Evolutionary conservation across 345 rosid genomes (phyloP), one percentile per base, ranked within the genome.

Genomic region (Populus simonii): DNA sequence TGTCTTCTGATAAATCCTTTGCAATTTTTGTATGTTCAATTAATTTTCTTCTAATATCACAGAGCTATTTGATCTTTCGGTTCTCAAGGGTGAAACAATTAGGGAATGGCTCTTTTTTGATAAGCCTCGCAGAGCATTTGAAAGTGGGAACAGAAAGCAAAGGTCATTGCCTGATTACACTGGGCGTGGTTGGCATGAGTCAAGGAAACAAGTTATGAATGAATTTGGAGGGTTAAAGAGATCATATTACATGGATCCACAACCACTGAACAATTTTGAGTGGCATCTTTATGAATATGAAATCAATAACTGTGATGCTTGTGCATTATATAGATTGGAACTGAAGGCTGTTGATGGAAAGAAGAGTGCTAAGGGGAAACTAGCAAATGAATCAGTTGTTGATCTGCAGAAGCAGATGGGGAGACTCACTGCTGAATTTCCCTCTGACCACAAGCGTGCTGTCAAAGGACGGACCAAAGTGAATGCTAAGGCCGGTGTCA

Each of bases 251-350:
- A 96, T 96, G 99, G 99, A 96, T 80, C 98, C 99, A 39, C 98
- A 96, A 78, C 99, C 99, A 74, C 88, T 90, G 61, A 88, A 89
- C 84, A 88, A 90, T 77, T 89, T 91, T 31, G 98, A 94, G 79
- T 96, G 97, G 99, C 99, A 96, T 78, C 97, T 96, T n/a, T 92
- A 92, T 27, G 99, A 96, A 82, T 94, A 94, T 74, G 97, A 96
- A 90, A 93, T 92, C 88, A 96, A 83, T 80, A 91, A 94, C 78
- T 96, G 91, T 18, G 98, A 94, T 68, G 97, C 87, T 70, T 96
- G 98, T 79, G 99, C 99, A 74, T 78, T 96, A 86, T 96, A 96
- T 84, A 88, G 99, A 82, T 83, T 96, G 71, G 99, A 96, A 85
- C 82, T 96, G 84, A 96, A 96, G 87, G 97, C 94, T 39, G 95